phyloP scores from a whole-genome alignment of 306 rosid genomes.

The Corylus avellana region DNA sequence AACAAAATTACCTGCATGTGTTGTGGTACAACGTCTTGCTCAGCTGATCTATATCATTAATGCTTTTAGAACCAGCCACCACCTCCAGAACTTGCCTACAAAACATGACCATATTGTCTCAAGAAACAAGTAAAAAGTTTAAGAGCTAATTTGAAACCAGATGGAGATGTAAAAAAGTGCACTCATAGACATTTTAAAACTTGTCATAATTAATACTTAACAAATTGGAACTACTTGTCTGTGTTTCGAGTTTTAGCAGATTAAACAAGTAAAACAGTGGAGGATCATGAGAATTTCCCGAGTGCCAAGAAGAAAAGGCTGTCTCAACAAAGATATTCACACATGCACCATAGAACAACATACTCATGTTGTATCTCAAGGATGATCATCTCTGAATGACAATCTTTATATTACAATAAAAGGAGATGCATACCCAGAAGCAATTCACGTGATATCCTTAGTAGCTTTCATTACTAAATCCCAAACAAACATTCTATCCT shows the following conservation, averaged over 20 bases:
- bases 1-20: conserved; percentile 80
- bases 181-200: neutral
- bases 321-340: neutral
- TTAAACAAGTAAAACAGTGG: neutral
- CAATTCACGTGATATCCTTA: neutral
- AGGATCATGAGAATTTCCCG: neutral
- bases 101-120: conserved; percentile 23
- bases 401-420: neutral
- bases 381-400: neutral
- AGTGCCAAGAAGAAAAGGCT: neutral
- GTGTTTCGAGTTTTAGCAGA: neutral
- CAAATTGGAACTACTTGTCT: neutral
- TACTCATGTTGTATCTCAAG: neutral
- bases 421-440: neutral
- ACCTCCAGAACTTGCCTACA: conserved; percentile 95
- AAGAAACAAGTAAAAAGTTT: conserved; percentile 12
- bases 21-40: conserved; percentile 77
- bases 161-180: neutral
- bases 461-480: neutral
- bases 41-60: conserved; percentile 56
- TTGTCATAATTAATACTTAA: neutral
- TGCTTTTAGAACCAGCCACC: conserved; percentile 84
- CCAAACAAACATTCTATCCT: neutral
- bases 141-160: neutral
- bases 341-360: neutral